A percentile compares a stretch with the other conserved stretches of the same genome.
phyloP scores from a whole-genome alignment of 2,329 filamentous ascomycete species.

The Xylogone sp. region DNA sequence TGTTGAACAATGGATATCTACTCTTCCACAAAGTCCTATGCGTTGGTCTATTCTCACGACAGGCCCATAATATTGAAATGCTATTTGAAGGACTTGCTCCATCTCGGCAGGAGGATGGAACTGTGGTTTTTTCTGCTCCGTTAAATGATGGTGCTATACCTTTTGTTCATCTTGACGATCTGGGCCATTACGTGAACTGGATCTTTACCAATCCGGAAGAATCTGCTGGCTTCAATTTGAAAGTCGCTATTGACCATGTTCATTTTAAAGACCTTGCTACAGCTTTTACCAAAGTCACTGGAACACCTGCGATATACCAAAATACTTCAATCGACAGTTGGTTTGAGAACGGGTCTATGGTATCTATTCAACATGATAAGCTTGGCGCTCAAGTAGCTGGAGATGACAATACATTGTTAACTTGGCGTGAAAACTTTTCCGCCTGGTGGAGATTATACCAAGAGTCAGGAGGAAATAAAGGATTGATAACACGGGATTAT shows the following conservation, averaged over 20 bases:
- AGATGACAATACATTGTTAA: constrained; percentile 13
- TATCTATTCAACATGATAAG: constrained; percentile 7
- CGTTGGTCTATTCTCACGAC: constrained; percentile 15
- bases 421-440: constrained; percentile 7
- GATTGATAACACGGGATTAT: constrained; percentile 12
- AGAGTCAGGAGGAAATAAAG: constrained; percentile 5
- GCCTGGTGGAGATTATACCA: constrained; percentile 11
- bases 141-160: constrained; percentile 7
- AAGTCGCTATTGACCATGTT: constrained; percentile 16
- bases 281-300: constrained; percentile 9
- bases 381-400: constrained; percentile 7
- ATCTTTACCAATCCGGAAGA: constrained; percentile 14
- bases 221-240: constrained; percentile 16
- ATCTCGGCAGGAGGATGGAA: constrained; percentile 10
- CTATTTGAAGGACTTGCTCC: constrained; percentile 8
- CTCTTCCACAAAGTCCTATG: constrained; percentile 15
- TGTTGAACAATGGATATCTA: constrained; percentile 16
- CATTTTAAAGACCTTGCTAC: constrained; percentile 8
- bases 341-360: constrained; percentile 4
- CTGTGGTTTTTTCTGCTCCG: constrained; percentile 6
- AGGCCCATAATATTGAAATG: constrained; percentile 22
- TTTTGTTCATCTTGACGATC: constrained; percentile 14
- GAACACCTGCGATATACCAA: constrained; percentile 6
- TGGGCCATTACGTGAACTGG: constrained; percentile 18
- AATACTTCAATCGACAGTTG: constrained; percentile 6